These are phyloP conservation scores for Beta vulgaris DNA, from an alignment of 148 eudicot genomes.

Conservation along the genomic window DNA sequence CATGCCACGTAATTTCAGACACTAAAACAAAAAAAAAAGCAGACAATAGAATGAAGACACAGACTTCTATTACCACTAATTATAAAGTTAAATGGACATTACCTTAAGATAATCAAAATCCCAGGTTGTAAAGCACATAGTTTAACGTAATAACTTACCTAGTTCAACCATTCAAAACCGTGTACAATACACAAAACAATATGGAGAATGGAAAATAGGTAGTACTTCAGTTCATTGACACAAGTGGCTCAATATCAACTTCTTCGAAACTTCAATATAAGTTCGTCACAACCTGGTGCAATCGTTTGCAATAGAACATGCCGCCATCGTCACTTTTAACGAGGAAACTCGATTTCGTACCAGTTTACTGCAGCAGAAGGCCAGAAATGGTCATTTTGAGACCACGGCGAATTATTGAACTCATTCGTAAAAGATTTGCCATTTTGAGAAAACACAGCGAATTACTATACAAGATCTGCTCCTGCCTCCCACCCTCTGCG, in stretches of 20 bases:
- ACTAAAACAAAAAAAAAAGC: not conserved
- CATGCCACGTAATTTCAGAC: not conserved
- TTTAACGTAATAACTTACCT: not conserved
- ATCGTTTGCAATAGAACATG: not conserved
- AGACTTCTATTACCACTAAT: not conserved
- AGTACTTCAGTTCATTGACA: not conserved
- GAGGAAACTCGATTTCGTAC: not conserved
- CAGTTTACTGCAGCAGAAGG: constrained; percentile 12
- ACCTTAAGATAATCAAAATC: not conserved
- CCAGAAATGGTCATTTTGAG: not conserved
- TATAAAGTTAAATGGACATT: not conserved
- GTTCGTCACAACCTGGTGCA: not conserved
- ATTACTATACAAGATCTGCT: too few species aligned
- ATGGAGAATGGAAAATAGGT: too few species aligned
- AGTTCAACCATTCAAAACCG: not conserved
- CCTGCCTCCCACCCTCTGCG: too few species aligned
- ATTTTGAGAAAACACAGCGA: not conserved
- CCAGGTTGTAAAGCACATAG: constrained; percentile 2
- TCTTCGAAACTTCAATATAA: not conserved
- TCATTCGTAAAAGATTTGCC: too few species aligned
- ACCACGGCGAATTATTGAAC: too few species aligned
- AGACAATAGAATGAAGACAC: not conserved
- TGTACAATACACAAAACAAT: not conserved
- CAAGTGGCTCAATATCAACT: not conserved
- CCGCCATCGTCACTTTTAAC: not conserved